Evolutionary conservation across 2,329 filamentous ascomycete species (phyloP).

Genomic region (Beauveria caledonica): DNA sequence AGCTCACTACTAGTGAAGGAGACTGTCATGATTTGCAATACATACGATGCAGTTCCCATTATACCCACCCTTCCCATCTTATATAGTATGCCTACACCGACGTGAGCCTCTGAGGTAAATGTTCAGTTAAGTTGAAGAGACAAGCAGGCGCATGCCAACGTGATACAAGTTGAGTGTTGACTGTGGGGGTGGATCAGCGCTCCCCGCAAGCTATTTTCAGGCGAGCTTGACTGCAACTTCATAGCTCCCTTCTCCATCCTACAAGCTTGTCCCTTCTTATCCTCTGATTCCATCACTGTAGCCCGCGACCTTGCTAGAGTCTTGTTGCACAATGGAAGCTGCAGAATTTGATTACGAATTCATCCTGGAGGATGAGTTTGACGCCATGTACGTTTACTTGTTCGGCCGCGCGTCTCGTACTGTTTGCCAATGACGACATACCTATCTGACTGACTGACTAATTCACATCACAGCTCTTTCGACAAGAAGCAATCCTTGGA

Average conservation of each 20-base stretch:
- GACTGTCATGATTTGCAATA: too few relatives aligned
- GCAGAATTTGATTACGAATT: conserved; percentile 31
- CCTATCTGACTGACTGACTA: neutral
- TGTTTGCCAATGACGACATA: neutral
- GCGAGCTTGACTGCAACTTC: neutral
- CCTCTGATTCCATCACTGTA: neutral
- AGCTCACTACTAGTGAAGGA: too few relatives aligned
- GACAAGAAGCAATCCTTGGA: conserved; percentile 27
- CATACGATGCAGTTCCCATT: too few relatives aligned
- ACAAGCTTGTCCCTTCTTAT: neutral
- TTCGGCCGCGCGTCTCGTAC: neutral
- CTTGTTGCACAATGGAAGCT: neutral
- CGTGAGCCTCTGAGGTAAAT: too few relatives aligned
- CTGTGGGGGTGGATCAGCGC: neutral
- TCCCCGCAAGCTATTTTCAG: neutral
- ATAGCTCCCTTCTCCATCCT: neutral
- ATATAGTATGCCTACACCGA: too few relatives aligned
- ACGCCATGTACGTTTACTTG: conserved; percentile 39
- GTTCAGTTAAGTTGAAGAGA: too few relatives aligned
- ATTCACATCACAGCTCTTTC: conserved; percentile 24
- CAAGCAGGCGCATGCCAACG: too few relatives aligned
- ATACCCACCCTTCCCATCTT: too few relatives aligned
- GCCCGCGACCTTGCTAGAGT: neutral
- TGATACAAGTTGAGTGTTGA: neutral
- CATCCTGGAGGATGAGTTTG: conserved; percentile 44